These are phyloP conservation scores for Irpex sp. DNA, from an alignment of 1,284 basidiomycete genomes.

Conservation along the genomic window DNA sequence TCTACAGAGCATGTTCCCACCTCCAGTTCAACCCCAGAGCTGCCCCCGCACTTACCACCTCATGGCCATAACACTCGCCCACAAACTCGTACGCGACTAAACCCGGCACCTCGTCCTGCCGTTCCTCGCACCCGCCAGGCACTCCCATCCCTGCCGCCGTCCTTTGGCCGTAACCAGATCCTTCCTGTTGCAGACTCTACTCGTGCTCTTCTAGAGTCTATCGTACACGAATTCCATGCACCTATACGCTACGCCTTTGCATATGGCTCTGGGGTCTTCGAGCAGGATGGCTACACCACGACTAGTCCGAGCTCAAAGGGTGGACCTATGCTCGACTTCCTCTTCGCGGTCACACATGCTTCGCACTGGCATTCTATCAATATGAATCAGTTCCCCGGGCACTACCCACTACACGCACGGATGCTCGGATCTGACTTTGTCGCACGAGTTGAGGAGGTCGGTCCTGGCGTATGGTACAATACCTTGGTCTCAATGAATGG, in stretches of 20 bases:
- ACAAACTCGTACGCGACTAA: slow-evolving; percentile 33
- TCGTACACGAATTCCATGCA: slow-evolving; percentile 75
- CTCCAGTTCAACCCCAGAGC: slow-evolving; percentile 27
- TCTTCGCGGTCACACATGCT: slow-evolving; percentile 91
- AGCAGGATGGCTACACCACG: slow-evolving; percentile 70
- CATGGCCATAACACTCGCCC: slow-evolving; percentile 17
- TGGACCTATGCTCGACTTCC: slow-evolving; percentile 89
- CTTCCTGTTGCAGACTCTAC: slow-evolving; percentile 75
- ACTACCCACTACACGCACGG: slow-evolving; percentile 89
- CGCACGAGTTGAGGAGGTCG: slow-evolving; percentile 71
- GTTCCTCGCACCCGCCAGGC: slow-evolving; percentile 36
- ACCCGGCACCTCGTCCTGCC: slow-evolving; percentile 52
- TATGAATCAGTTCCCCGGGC: slow-evolving; percentile 83
- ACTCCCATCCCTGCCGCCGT: slow-evolving; percentile 57
- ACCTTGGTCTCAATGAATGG: slow-evolving; percentile 83
- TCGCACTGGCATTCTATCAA: slow-evolving; percentile 95
- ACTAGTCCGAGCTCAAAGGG: slow-evolving; percentile 25
- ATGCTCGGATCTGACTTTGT: slow-evolving; percentile 78
- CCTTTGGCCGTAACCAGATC: slow-evolving; percentile 80
- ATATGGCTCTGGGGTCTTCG: slow-evolving; percentile 93
- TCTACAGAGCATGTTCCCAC: slow-evolving; percentile 44
- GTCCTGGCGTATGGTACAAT: slow-evolving; percentile 95
- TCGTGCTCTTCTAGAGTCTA: slow-evolving; percentile 71
- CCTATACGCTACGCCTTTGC: slow-evolving; percentile 93
- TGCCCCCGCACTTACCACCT: slow-evolving; percentile 30